Conservation (phyloP, 768 basidiomycete genomes). For the Boletus subparvulus region DNA sequence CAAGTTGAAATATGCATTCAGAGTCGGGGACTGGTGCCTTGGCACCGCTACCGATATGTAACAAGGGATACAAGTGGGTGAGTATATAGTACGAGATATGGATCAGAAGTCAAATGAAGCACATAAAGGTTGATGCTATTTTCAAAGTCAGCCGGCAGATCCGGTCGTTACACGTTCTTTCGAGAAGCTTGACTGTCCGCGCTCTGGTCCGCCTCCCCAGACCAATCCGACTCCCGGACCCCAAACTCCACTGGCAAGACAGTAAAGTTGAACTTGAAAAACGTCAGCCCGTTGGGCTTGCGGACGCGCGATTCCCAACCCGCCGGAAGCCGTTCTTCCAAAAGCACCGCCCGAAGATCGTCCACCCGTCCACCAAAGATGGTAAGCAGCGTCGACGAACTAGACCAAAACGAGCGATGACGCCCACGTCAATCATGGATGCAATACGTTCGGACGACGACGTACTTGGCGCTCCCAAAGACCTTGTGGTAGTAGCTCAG, state of each 20-base stretch:
- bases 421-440: neutral
- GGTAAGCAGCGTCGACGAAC: conserved; percentile 64
- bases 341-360: conserved; percentile 53
- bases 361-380: conserved; percentile 65
- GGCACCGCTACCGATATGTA: too few relatives aligned
- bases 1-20: too few relatives aligned
- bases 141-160: neutral
- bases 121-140: neutral
- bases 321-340: conserved; percentile 68
- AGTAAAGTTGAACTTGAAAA: conserved; percentile 51
- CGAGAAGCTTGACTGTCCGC: neutral
- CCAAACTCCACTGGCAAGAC: conserved; percentile 26
- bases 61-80: neutral
- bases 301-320: conserved; percentile 68
- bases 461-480: conserved; percentile 72
- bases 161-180: neutral
- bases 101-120: neutral
- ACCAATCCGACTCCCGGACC: conserved; percentile 24
- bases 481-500: conserved; percentile 52
- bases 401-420: conserved; percentile 22
- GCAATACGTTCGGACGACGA: neutral
- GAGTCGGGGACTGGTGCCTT: too few relatives aligned
- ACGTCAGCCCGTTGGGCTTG: conserved; percentile 57
- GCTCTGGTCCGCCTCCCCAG: neutral
- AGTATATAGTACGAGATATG: neutral